Conservation (phyloP, 345 rosid genomes). For the Aurinia saxatilis region DNA sequence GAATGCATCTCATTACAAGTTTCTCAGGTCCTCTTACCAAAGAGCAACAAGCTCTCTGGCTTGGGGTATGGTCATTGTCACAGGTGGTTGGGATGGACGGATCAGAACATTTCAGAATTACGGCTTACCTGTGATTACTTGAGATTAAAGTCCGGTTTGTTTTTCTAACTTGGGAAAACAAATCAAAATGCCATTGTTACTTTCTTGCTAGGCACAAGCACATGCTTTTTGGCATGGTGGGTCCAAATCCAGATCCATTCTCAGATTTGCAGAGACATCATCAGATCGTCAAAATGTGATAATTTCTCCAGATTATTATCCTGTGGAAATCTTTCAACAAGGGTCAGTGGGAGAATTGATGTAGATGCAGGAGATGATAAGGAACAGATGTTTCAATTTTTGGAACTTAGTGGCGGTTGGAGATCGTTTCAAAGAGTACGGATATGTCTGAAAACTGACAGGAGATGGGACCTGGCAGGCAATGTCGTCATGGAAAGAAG, state of each 20-base stretch:
- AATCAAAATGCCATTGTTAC: constrained; percentile 15
- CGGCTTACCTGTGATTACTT: constrained; percentile 61
- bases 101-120: constrained; percentile 86
- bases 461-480: constrained; percentile 23
- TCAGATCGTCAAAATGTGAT: constrained; percentile 7
- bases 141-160: background rate
- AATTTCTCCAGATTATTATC: constrained; percentile 2
- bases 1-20: constrained; percentile 59
- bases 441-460: constrained; percentile 25
- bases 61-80: constrained; percentile 91
- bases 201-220: constrained; percentile 23
- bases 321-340: constrained; percentile 14
- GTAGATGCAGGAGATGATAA: constrained; percentile 26
- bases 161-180: constrained; percentile 10
- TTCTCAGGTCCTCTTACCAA: constrained; percentile 67
- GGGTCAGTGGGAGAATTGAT: constrained; percentile 27
- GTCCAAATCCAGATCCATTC: constrained; percentile 15
- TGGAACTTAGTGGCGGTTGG: constrained; percentile 30
- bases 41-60: constrained; percentile 57
- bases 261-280: background rate
- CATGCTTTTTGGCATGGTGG: constrained; percentile 28
- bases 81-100: constrained; percentile 90
- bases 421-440: constrained; percentile 18
- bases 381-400: constrained; percentile 18
- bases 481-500: constrained; percentile 25